These are phyloP conservation scores for Pythium utonaiense DNA, from an alignment of 352 stramenopile genomes.

Conservation along the genomic window DNA sequence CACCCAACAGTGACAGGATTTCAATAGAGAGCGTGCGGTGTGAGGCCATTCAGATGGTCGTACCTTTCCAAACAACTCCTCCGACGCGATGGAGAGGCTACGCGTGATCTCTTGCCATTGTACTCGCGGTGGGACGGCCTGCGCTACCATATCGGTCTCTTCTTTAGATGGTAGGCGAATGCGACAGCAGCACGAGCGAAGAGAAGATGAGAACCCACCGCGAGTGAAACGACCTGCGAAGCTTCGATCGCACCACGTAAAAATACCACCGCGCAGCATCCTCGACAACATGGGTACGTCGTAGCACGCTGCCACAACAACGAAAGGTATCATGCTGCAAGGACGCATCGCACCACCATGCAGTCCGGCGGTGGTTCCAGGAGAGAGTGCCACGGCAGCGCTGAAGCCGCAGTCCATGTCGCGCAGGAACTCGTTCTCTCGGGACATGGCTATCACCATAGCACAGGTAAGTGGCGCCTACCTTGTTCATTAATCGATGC, in stretches of 20 bases:
- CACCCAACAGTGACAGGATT: neutral
- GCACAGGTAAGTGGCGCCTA: conserved; percentile 29
- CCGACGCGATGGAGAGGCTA: conserved; percentile 2
- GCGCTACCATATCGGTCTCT: neutral
- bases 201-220: neutral
- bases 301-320: neutral
- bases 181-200: neutral
- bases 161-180: neutral
- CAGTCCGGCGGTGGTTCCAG: conserved; percentile 2
- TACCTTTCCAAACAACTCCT: conserved; percentile 23
- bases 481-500: too few species aligned
- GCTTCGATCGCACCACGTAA: neutral
- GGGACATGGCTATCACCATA: conserved; percentile 25
- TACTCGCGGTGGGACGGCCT: neutral
- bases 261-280: neutral
- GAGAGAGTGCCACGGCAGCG: neutral
- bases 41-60: neutral
- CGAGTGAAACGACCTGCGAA: conserved; percentile 2
- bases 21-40: too few species aligned
- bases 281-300: neutral
- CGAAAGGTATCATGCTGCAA: conserved; percentile 8
- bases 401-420: conserved; percentile 1
- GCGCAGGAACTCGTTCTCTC: conserved; percentile 35
- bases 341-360: conserved; percentile 2
- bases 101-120: conserved; percentile 17